A percentile compares a stretch with the other conserved stretches of the same genome.
phyloP scores from a whole-genome alignment of 495 filamentous ascomycete species.

The Gamarada debralockiae region DNA sequence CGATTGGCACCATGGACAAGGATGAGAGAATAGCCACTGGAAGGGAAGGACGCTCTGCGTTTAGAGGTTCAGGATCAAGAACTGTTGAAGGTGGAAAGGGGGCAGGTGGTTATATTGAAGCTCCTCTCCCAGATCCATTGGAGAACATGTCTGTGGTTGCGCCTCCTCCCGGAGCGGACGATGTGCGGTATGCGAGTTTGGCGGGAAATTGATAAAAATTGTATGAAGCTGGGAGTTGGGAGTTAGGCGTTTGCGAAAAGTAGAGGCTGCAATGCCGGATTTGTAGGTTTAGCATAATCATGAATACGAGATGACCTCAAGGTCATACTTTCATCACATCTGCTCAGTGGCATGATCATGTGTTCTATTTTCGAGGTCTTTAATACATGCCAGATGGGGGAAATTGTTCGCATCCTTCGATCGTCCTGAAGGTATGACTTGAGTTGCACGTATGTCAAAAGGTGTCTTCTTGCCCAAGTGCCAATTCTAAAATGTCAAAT shows the following conservation, averaged over 20 bases:
- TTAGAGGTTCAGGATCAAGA: constrained; percentile 25
- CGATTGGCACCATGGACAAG: constrained; percentile 82
- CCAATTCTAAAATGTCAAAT: no score
- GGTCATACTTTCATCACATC: no score
- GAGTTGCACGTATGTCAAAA: no score
- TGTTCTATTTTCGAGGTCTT: no score
- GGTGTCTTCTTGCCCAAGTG: no score
- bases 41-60: constrained; percentile 62
- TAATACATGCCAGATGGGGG: no score
- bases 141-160: constrained; percentile 54
- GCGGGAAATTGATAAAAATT: constrained; percentile 61
- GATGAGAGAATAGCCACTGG: constrained; percentile 74
- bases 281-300: no score
- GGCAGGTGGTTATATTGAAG: constrained; percentile 28
- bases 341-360: no score
- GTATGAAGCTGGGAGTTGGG: constrained; percentile 27
- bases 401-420: no score
- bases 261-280: not conserved
- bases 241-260: constrained; percentile 1
- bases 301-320: no score
- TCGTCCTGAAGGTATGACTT: no score
- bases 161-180: constrained; percentile 77
- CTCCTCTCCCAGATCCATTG: constrained; percentile 38
- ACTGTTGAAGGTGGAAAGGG: constrained; percentile 12
- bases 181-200: constrained; percentile 81